Conservation (phyloP, 768 basidiomycete species). For the Russula sp. region DNA sequence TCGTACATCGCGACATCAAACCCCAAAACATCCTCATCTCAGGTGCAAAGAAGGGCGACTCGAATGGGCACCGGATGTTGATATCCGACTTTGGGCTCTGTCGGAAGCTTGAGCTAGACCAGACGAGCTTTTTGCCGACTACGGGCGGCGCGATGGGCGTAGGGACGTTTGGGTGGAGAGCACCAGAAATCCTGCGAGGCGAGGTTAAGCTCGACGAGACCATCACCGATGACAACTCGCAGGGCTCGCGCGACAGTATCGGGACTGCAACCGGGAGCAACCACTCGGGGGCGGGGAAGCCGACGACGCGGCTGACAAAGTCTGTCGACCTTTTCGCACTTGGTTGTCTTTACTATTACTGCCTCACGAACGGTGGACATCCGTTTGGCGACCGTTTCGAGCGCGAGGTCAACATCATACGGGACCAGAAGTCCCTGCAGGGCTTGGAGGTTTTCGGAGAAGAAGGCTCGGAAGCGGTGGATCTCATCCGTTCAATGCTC, state of each 20-base stretch:
- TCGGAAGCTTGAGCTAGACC: constrained; percentile 90
- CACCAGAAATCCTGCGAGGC: constrained; percentile 90
- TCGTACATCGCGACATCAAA: constrained; percentile 98
- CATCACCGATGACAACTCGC: constrained; percentile 53
- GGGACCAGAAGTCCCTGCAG: constrained; percentile 63
- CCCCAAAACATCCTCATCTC: constrained; percentile 96
- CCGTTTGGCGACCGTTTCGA: constrained; percentile 93
- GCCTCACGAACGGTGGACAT: constrained; percentile 82
- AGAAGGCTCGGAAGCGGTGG: constrained; percentile 85
- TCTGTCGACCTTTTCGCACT: constrained; percentile 95
- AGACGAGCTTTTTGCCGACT: constrained; percentile 93
- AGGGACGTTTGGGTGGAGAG: constrained; percentile 95
- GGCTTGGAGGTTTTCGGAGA: constrained; percentile 79
- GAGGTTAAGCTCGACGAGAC: constrained; percentile 88
- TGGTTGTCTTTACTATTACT: constrained; percentile 93
- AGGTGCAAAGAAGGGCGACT: constrained; percentile 47
- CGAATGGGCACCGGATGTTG: constrained; percentile 63
- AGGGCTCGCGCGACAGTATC: constrained; percentile 59
- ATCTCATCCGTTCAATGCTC: constrained; percentile 76
- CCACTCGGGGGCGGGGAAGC: constrained; percentile 34
- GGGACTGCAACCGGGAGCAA: constrained; percentile 39
- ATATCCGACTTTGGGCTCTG: constrained; percentile 98
- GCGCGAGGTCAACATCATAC: constrained; percentile 89
- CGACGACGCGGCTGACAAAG: constrained; percentile 72
- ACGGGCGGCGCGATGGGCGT: constrained; percentile 82